A percentile compares a stretch with the other conserved stretches of the same genome.
Evolutionary conservation across 257 asterid genomes (phyloP).

Genomic region (Dorcoceras hygrometricum): DNA sequence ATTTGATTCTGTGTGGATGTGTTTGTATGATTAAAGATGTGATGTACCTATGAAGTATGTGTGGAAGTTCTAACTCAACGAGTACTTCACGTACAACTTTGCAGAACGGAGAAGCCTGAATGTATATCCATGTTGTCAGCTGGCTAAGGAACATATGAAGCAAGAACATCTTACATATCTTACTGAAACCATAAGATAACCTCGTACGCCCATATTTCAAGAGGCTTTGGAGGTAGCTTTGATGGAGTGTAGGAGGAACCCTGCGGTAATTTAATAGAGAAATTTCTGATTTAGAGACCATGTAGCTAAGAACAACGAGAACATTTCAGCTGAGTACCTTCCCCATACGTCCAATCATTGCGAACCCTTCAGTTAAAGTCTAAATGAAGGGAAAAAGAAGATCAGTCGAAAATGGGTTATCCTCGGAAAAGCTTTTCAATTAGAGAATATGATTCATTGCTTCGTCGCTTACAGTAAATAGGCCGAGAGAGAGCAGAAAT

Average conservation of each 20-base stretch:
- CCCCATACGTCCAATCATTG: slow-evolving; percentile 91
- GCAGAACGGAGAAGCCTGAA: slow-evolving; percentile 90
- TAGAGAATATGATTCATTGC: slow-evolving; percentile 12
- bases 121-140: background rate
- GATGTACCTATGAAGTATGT: slow-evolving; percentile 74
- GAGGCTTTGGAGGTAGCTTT: slow-evolving; percentile 82
- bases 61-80: slow-evolving; percentile 91
- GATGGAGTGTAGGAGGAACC: slow-evolving; percentile 68
- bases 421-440: background rate
- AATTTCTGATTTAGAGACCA: background rate
- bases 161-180: slow-evolving; percentile 10
- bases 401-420: slow-evolving; percentile 19
- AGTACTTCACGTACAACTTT: slow-evolving; percentile 89
- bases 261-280: slow-evolving; percentile 30
- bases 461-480: slow-evolving; percentile 63
- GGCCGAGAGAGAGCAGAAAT: slow-evolving; percentile 50
- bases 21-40: background rate
- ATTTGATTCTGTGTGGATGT: background rate
- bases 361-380: slow-evolving; percentile 85
- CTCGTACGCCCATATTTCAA: slow-evolving; percentile 94
- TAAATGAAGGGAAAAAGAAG: slow-evolving; percentile 25
- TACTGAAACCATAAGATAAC: slow-evolving; percentile 36
- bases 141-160: slow-evolving; percentile 19
- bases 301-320: background rate
- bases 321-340: slow-evolving; percentile 41